Conservation (phyloP, 1,284 basidiomycete species). For the Sporisorium sorghi region DNA sequence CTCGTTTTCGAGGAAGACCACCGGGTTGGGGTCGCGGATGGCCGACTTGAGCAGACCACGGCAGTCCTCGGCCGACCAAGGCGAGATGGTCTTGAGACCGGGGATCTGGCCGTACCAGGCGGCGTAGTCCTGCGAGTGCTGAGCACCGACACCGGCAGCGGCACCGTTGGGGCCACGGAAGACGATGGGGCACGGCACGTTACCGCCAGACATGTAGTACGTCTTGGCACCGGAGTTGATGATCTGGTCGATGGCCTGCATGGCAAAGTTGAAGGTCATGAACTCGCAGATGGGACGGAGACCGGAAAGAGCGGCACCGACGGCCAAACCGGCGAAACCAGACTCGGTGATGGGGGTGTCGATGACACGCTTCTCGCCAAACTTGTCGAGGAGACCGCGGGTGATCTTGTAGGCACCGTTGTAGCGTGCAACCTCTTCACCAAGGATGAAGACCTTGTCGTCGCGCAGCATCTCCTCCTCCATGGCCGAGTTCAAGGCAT, state of each 20-base stretch:
- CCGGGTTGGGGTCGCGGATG: slow-evolving; percentile 97
- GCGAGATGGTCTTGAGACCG: slow-evolving; percentile 96
- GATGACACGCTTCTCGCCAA: slow-evolving; percentile 97
- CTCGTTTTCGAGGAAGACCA: slow-evolving; percentile 99
- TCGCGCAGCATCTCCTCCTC: slow-evolving; percentile 99
- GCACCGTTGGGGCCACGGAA: slow-evolving; percentile 99
- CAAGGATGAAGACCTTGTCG: slow-evolving; percentile 92
- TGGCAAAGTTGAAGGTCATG: slow-evolving; percentile 81
- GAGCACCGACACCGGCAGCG: slow-evolving; percentile 92
- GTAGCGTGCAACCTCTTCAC: slow-evolving; percentile 98
- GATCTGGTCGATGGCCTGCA: slow-evolving; percentile 95
- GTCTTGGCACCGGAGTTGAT: slow-evolving; percentile 99
- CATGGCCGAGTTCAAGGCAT: slow-evolving; percentile 97
- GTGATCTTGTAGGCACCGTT: slow-evolving; percentile 95
- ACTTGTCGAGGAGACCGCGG: slow-evolving; percentile 96
- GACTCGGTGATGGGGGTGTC: slow-evolving; percentile 92
- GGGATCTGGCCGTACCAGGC: slow-evolving; percentile 93
- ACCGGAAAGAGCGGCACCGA: slow-evolving; percentile 92
- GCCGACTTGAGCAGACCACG: slow-evolving; percentile 97
- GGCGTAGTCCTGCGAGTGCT: slow-evolving; percentile 73
- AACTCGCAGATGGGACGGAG: slow-evolving; percentile 98
- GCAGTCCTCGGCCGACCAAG: slow-evolving; percentile 97
- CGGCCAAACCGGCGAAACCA: slow-evolving; percentile 96
- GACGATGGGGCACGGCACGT: slow-evolving; percentile 95
- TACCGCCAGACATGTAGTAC: slow-evolving; percentile 99